These are phyloP conservation scores for Aspergillus aculeatus DNA, from an alignment of 2,329 filamentous ascomycete genomes.

Conservation along the genomic window DNA sequence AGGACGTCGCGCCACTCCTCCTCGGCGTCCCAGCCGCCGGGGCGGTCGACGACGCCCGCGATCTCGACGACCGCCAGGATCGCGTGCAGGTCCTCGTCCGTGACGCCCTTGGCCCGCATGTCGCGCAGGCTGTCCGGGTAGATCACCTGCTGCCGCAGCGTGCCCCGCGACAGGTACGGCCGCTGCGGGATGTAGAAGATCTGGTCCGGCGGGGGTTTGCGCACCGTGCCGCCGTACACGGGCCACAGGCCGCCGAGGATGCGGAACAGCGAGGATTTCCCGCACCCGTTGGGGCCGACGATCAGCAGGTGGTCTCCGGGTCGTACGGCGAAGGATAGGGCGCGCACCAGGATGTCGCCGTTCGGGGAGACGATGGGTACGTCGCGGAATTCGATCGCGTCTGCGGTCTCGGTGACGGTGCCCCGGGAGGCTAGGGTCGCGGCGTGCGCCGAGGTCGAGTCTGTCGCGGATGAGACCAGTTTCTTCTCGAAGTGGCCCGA, in stretches of 20 bases:
- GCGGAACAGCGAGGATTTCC: conserved; percentile 92
- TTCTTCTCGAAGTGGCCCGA: conserved; percentile 94
- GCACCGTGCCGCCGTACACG: conserved; percentile 89
- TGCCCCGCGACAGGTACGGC: conserved; percentile 87
- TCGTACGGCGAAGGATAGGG: conserved; percentile 81
- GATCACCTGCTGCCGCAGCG: conserved; percentile 92
- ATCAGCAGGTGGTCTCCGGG: conserved; percentile 90
- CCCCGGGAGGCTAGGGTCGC: conserved; percentile 80
- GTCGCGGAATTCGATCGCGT: conserved; percentile 78
- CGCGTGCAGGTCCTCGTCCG: conserved; percentile 73
- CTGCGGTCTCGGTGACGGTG: conserved; percentile 69
- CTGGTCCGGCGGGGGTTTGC: conserved; percentile 85
- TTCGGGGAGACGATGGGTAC: conserved; percentile 97
- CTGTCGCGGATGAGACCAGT: conserved; percentile 74
- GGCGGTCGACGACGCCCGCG: conserved; percentile 74
- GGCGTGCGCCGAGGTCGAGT: conserved; percentile 73
- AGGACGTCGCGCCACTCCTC: conserved; percentile 96
- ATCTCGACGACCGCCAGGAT: conserved; percentile 81
- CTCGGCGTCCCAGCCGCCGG: conserved; percentile 85
- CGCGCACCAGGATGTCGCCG: conserved; percentile 83
- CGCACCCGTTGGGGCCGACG: conserved; percentile 94
- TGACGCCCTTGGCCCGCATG: conserved; percentile 80
- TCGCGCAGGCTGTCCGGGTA: conserved; percentile 88
- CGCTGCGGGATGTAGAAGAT: conserved; percentile 99
- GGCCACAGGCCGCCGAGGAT: conserved; percentile 97